These are phyloP conservation scores for Hymenochaete sp. DNA, from an alignment of 1,284 basidiomycete genomes.

Conservation along the genomic window DNA sequence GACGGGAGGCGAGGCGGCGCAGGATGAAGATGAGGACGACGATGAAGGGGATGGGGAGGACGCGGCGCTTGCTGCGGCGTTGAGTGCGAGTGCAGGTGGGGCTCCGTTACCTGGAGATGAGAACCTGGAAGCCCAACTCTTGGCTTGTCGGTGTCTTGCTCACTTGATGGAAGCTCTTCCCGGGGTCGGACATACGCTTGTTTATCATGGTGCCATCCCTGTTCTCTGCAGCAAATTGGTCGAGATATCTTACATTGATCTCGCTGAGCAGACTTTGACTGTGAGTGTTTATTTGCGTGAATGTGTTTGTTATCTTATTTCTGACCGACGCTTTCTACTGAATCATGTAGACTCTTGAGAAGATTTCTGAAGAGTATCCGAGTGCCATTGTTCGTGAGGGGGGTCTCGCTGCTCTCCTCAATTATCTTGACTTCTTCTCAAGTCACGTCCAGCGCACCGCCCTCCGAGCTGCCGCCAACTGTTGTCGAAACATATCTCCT, in stretches of 20 bases:
- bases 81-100: constrained; percentile 65
- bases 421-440: constrained; percentile 94
- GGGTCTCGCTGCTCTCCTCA: constrained; percentile 82
- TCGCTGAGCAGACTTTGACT: constrained; percentile 92
- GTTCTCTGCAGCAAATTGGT: constrained; percentile 91
- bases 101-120: constrained; percentile 61
- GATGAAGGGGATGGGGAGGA: constrained; percentile 66
- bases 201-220: constrained; percentile 91
- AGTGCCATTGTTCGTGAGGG: constrained; percentile 91
- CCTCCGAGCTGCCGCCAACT: constrained; percentile 92
- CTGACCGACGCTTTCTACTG: constrained; percentile 19
- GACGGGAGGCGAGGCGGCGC: constrained; percentile 44
- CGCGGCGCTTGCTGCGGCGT: constrained; percentile 73
- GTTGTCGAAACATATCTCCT: constrained; percentile 81
- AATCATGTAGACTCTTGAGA: constrained; percentile 77
- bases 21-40: constrained; percentile 46
- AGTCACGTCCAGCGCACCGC: constrained; percentile 94
- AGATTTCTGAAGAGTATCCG: constrained; percentile 93
- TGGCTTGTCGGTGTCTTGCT: constrained; percentile 90
- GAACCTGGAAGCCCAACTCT: constrained; percentile 84
- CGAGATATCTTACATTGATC: constrained; percentile 93
- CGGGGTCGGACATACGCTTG: constrained; percentile 87
- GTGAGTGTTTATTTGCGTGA: too few species aligned
- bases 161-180: constrained; percentile 96
- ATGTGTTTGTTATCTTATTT: constrained; percentile 23